phyloP scores from a whole-genome alignment of 768 basidiomycete genomes.

The Aureoboletus auriporus region DNA sequence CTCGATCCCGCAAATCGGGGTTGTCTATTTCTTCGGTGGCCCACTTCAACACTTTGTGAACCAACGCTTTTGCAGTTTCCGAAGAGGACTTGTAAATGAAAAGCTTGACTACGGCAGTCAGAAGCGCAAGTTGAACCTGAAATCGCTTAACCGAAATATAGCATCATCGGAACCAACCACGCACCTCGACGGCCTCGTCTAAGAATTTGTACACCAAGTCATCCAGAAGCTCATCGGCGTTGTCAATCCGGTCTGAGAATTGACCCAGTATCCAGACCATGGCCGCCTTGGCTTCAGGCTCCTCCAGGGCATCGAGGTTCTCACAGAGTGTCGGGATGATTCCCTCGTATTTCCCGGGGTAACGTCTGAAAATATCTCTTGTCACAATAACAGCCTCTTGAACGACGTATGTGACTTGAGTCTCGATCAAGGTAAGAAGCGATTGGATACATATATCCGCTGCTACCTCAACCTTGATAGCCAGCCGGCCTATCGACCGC shows the following conservation, averaged over 20 bases:
- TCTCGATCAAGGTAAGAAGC: constrained; percentile 82
- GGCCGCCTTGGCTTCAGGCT: constrained; percentile 93
- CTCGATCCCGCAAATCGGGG: constrained; percentile 93
- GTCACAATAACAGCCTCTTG: constrained; percentile 97
- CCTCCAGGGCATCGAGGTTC: constrained; percentile 87
- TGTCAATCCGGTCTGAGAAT: constrained; percentile 92
- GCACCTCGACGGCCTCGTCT: constrained; percentile 90
- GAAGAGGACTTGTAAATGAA: constrained; percentile 88
- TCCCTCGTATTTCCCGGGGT: constrained; percentile 95
- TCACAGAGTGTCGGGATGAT: constrained; percentile 93
- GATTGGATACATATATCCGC: constrained; percentile 89
- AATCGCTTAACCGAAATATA: not conserved
- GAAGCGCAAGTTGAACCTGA: constrained; percentile 91
- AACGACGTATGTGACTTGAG: constrained; percentile 92
- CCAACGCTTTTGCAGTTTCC: constrained; percentile 81
- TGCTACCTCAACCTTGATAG: constrained; percentile 91
- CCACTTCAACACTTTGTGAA: constrained; percentile 95
- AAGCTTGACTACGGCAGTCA: constrained; percentile 93
- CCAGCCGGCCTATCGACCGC: constrained; percentile 93
- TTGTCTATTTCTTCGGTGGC: constrained; percentile 98
- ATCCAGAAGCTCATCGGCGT: constrained; percentile 92
- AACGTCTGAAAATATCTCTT: constrained; percentile 96
- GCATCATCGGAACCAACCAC: constrained; percentile 14
- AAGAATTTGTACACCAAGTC: constrained; percentile 85
- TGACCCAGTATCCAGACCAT: constrained; percentile 99